Conservation (phyloP, 768 basidiomycete genomes). For the Russula dissimulans region DNA sequence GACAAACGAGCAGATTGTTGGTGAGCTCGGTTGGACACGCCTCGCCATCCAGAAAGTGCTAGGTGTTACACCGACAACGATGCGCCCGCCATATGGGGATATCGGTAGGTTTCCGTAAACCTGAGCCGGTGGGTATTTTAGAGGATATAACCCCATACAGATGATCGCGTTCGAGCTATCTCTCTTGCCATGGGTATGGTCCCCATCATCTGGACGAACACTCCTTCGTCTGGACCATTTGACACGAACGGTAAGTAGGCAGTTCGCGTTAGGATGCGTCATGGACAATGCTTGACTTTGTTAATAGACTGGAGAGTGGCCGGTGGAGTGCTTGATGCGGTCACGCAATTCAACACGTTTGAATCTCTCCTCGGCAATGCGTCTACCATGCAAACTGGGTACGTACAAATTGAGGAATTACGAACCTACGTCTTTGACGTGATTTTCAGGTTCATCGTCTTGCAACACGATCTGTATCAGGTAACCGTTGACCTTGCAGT, state of each 20-base stretch:
- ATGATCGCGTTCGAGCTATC: constrained; percentile 75
- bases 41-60: constrained; percentile 70
- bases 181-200: constrained; percentile 83
- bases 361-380: constrained; percentile 66
- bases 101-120: constrained; percentile 37
- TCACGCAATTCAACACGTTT: constrained; percentile 59
- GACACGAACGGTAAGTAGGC: constrained; percentile 57
- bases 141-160: neutral
- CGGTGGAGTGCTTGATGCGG: constrained; percentile 59
- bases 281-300: neutral
- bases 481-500: constrained; percentile 86
- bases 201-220: constrained; percentile 84
- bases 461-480: constrained; percentile 79
- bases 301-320: constrained; percentile 77
- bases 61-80: constrained; percentile 67
- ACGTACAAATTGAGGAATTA: constrained; percentile 15
- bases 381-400: constrained; percentile 51
- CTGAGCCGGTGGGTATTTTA: neutral
- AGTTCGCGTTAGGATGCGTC: neutral
- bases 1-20: constrained; percentile 78
- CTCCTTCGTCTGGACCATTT: constrained; percentile 44
- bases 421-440: constrained; percentile 9
- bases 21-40: constrained; percentile 89
- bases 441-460: constrained; percentile 63
- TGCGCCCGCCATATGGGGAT: constrained; percentile 79